Conservation (phyloP, 306 rosid genomes). For the Quercus cerris region DNA sequence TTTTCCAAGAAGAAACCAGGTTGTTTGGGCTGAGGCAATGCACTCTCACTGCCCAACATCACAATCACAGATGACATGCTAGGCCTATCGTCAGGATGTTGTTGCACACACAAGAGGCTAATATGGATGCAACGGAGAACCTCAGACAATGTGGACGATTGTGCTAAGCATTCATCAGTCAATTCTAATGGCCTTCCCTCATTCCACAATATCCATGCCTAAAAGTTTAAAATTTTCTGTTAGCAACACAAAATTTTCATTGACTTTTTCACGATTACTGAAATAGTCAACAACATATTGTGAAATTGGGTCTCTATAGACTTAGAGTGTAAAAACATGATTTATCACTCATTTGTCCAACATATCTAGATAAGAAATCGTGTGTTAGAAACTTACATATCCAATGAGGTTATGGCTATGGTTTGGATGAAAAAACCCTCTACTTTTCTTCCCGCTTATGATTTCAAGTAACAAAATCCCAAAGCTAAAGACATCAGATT, state of each 20-base stretch:
- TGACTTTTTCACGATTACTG: background rate
- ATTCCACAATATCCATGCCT: constrained; percentile 37
- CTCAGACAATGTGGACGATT: background rate
- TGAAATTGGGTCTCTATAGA: too few species aligned
- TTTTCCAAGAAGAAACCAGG: constrained; percentile 32
- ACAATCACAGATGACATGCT: constrained; percentile 43
- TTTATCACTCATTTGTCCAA: too few species aligned
- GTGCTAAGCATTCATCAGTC: constrained; percentile 23
- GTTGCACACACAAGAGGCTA: constrained; percentile 51
- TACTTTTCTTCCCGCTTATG: constrained; percentile 41
- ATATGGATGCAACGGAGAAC: constrained; percentile 45
- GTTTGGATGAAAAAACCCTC: constrained; percentile 27
- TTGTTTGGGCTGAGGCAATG: constrained; percentile 45
- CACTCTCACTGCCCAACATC: constrained; percentile 40
- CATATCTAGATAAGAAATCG: too few species aligned
- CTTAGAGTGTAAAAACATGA: too few species aligned
- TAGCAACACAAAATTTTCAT: too few species aligned
- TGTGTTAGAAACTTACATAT: constrained; percentile 29
- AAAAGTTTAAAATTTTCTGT: background rate
- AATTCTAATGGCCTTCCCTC: constrained; percentile 4
- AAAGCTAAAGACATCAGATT: constrained; percentile 58
- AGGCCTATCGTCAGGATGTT: constrained; percentile 49
- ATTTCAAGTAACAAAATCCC: constrained; percentile 51
- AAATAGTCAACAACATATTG: too few species aligned
- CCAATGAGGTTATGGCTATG: constrained; percentile 41